phyloP scores from a whole-genome alignment of 2,329 filamentous ascomycete genomes.

The Akanthomyces muscarius region DNA sequence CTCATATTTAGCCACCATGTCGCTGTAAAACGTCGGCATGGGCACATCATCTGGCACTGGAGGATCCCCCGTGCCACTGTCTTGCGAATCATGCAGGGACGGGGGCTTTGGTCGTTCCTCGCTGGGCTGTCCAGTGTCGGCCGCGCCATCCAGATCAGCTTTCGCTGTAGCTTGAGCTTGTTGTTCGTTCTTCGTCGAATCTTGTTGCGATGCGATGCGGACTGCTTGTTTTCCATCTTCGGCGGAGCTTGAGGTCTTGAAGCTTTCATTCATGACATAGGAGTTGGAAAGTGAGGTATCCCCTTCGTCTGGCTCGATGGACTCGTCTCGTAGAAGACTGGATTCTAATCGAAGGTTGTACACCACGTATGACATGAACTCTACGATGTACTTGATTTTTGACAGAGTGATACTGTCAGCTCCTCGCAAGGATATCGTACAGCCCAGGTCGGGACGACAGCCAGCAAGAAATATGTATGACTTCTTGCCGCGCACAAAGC shows the following conservation, averaged over 20 bases:
- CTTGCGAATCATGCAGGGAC: conserved; percentile 42
- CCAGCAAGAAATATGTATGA: conserved; percentile 95
- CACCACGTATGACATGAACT: conserved; percentile 98
- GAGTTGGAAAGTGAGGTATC: conserved; percentile 41
- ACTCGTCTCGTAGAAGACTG: conserved; percentile 88
- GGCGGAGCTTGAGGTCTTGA: conserved; percentile 31
- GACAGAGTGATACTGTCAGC: conserved; percentile 66
- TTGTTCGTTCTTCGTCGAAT: conserved; percentile 36
- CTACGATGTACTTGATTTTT: conserved; percentile 86
- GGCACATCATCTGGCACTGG: conserved; percentile 73
- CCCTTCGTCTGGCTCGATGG: conserved; percentile 67
- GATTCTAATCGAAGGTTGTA: conserved; percentile 97
- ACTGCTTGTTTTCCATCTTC: conserved; percentile 26
- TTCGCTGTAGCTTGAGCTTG: conserved; percentile 33
- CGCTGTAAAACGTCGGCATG: conserved; percentile 88
- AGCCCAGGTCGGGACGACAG: conserved; percentile 83
- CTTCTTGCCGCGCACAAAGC: conserved; percentile 72
- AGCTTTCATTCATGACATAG: conserved; percentile 39
- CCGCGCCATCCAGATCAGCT: conserved; percentile 25
- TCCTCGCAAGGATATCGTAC: conserved; percentile 88
- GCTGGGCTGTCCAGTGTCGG: conserved; percentile 25
- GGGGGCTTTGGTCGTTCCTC: conserved; percentile 28
- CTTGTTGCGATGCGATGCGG: conserved; percentile 28
- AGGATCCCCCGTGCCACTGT: conserved; percentile 43
- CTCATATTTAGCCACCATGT: conserved; percentile 89